Conservation (phyloP, 73 alveolate species). For the Chromera velia region DNA sequence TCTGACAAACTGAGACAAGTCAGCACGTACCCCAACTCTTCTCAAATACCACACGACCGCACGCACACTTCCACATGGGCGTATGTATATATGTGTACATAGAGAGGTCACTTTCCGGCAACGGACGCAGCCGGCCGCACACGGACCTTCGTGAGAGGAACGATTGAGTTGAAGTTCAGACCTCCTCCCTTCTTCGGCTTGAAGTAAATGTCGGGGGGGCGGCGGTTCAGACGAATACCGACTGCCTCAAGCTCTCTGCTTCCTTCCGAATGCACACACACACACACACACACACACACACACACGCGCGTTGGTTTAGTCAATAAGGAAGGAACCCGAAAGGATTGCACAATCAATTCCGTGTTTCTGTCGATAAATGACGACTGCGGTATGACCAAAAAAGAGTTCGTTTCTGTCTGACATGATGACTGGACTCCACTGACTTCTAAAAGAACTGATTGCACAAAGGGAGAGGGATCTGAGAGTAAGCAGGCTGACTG, state of each 20-base stretch:
- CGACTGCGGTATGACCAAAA: background rate
- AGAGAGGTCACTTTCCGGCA: too few species aligned
- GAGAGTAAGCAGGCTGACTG: background rate
- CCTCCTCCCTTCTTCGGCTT: conserved; percentile 33
- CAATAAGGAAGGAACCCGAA: too few species aligned
- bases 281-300: background rate
- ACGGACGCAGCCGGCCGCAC: background rate
- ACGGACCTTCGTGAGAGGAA: conserved; percentile 6
- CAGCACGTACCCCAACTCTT: too few species aligned
- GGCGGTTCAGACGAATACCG: conserved; percentile 93
- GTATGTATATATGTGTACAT: too few species aligned
- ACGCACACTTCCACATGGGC: too few species aligned
- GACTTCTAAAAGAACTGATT: background rate
- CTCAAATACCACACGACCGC: too few species aligned
- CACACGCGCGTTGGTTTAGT: too few species aligned
- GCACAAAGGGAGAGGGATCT: background rate
- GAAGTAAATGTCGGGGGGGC: conserved; percentile 63
- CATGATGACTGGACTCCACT: background rate
- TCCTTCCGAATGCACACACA: too few species aligned
- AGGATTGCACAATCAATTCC: too few species aligned
- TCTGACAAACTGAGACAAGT: too few species aligned
- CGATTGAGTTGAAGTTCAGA: conserved; percentile 24
- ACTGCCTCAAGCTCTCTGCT: conserved; percentile 88
- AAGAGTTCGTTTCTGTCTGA: background rate
- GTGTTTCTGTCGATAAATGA: background rate